Evolutionary conservation across 176 grass and related monocot species (phyloP).

Genomic region (Pontederia crassipes): DNA sequence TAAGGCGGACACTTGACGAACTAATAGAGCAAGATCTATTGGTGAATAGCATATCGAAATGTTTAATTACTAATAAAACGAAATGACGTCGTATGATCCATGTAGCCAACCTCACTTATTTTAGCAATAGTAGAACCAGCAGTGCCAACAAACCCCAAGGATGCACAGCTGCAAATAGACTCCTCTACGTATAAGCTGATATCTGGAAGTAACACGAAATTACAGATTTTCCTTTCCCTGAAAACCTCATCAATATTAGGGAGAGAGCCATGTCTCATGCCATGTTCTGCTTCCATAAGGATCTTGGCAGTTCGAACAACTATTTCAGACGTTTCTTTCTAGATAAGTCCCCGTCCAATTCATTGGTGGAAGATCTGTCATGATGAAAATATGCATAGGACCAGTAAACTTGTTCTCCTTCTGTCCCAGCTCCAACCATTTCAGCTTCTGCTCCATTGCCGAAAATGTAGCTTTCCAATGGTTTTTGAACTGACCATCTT

Average conservation of each 20-base stretch:
- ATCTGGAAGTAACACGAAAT: slow-evolving; percentile 48
- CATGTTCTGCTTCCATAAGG: slow-evolving; percentile 75
- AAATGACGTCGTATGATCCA: too few species aligned
- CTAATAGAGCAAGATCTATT: too few species aligned
- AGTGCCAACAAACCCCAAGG: slow-evolving; percentile 89
- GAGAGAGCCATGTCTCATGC: slow-evolving; percentile 57
- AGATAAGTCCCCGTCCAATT: slow-evolving; percentile 80
- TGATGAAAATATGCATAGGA: slow-evolving; percentile 72
- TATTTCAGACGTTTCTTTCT: slow-evolving; percentile 61
- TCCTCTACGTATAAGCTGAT: slow-evolving; percentile 72
- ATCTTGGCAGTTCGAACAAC: slow-evolving; percentile 40
- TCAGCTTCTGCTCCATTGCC: slow-evolving; percentile 66
- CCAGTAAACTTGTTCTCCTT: slow-evolving; percentile 21
- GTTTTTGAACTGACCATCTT: slow-evolving; percentile 95
- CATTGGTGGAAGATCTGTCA: slow-evolving; percentile 75
- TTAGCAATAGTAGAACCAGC: slow-evolving; percentile 82
- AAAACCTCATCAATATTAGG: slow-evolving; percentile 30
- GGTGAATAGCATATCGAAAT: too few species aligned
- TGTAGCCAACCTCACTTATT: too few species aligned
- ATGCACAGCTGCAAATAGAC: slow-evolving; percentile 82
- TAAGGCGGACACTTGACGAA: too few species aligned
- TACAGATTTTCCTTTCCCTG: slow-evolving; percentile 29
- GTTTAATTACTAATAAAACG: too few species aligned
- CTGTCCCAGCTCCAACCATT: slow-evolving; percentile 30
- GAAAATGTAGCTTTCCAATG: slow-evolving; percentile 92